A percentile compares a stretch with the other conserved stretches of the same genome.
Conservation (phyloP, 2,329 filamentous ascomycete genomes). For the Exophiala spinifera region DNA sequence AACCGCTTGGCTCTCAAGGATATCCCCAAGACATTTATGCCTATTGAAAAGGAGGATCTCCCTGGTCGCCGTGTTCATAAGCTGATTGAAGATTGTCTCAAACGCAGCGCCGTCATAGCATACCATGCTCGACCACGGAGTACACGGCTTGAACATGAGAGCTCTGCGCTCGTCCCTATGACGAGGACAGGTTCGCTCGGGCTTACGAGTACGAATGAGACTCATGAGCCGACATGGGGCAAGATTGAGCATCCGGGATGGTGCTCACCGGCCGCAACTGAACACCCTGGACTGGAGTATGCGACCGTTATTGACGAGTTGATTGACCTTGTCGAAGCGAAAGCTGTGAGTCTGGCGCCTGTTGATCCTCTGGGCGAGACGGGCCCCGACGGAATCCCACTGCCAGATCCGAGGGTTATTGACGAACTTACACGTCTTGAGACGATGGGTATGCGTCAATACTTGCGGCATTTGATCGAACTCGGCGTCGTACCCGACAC, state of each 20-base stretch:
- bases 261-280: slow-evolving; percentile 72
- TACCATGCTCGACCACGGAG: slow-evolving; percentile 72
- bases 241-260: slow-evolving; percentile 83
- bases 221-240: slow-evolving; percentile 65
- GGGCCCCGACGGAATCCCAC: slow-evolving; percentile 33
- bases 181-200: slow-evolving; percentile 22
- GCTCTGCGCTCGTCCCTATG: slow-evolving; percentile 5
- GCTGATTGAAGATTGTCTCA: slow-evolving; percentile 70
- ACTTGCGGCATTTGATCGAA: slow-evolving; percentile 67
- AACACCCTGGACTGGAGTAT: slow-evolving; percentile 80
- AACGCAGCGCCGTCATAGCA: slow-evolving; percentile 74
- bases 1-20: slow-evolving; percentile 73
- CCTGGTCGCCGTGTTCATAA: slow-evolving; percentile 65
- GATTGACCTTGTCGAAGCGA: slow-evolving; percentile 85
- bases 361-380: slow-evolving; percentile 48
- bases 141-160: slow-evolving; percentile 41
- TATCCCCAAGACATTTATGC: slow-evolving; percentile 84
- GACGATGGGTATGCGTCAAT: slow-evolving; percentile 73
- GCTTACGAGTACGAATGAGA: slow-evolving; percentile 19
- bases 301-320: slow-evolving; percentile 76
- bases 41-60: slow-evolving; percentile 81
- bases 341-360: slow-evolving; percentile 81
- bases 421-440: slow-evolving; percentile 67
- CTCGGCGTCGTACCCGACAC: slow-evolving; percentile 61
- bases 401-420: slow-evolving; percentile 53